Evolutionary conservation across 805 yeast genomes (phyloP).

Genomic region (Pichia sporocuriosa): DNA sequence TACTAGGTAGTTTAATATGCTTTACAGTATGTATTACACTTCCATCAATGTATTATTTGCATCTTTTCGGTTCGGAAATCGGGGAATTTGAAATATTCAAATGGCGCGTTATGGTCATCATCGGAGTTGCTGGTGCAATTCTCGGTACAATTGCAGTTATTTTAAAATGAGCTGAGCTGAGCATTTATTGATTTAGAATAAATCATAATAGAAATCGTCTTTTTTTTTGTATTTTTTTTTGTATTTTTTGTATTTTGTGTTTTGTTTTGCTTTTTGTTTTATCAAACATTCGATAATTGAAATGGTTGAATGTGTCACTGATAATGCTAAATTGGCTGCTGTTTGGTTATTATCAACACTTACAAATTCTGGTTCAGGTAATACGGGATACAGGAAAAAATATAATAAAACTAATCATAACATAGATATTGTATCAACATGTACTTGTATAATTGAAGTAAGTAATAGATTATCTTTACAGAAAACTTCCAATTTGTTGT

Average conservation of each 20-base stretch:
- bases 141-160: constrained; percentile 56
- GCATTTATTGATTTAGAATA: too few species aligned
- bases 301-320: too few species aligned
- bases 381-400: too few species aligned
- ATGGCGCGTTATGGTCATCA: background rate
- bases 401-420: constrained; percentile 30
- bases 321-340: too few species aligned
- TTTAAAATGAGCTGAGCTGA: too few species aligned
- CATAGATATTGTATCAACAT: constrained; percentile 37
- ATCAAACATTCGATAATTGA: constrained; percentile 8
- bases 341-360: too few species aligned
- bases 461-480: constrained; percentile 25
- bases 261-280: too few species aligned
- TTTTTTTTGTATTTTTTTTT: too few species aligned
- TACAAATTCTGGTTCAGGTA: too few species aligned
- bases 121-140: constrained; percentile 34
- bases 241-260: too few species aligned
- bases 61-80: constrained; percentile 48
- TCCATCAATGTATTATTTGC: constrained; percentile 67
- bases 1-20: constrained; percentile 76
- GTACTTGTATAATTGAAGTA: constrained; percentile 26
- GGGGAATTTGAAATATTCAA: constrained; percentile 21
- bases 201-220: too few species aligned
- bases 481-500: constrained; percentile 36
- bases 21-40: constrained; percentile 72